Base-by-base conservation (phyloP, 1,284 basidiomycete genomes). In the Wolfiporia cocos region DNA sequence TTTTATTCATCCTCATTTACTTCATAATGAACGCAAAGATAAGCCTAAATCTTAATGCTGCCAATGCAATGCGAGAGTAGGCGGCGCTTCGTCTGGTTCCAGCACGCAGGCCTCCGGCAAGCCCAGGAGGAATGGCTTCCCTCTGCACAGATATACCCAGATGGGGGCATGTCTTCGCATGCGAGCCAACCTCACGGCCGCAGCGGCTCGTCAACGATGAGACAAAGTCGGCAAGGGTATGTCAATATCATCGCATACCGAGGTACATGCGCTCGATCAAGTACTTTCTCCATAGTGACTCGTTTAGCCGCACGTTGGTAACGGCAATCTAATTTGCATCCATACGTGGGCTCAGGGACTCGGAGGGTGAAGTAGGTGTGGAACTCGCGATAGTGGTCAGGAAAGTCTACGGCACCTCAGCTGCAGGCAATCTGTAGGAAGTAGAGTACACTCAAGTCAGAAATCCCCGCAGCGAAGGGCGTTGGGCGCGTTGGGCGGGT, bases 361-460 rank as follows among this genome's bases (percentile, higher is more conserved):
- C 88, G 78, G 21, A 74, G 57, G 26, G 74, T 55, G 42, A 92
- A 75, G 55, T 86, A 92, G 35, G 69, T 64, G 60, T 92, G 86
- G 57, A 92, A 92, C 58, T 87, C 84, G 48, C 76, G 72, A 88
- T 88, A 92, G 51, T 83, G 81, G 49, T 86, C 76, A 3, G 89
- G 88, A 57, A 92, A 92, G 65, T 91, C 92, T 32, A 88, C 69
- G 2, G 86, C 89, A n/a, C 88, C 89, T 88, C 88, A 92, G 59
- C 84, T 88, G 61, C 89, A 92, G 1, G 88, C 88, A 11, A 90
- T 77, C 47, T 86, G 83, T 0, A 86, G 88, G 26, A 90, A 73
- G 58, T 89, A 92, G 0, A 89, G 88, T 0, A 78, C 81, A 3
- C 70, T 63, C 0, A 71, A 61, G 37, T 74, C 51, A 0, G 60